Base-by-base conservation (phyloP, 2,329 filamentous ascomycete species). In the Fusarium proliferatum region DNA sequence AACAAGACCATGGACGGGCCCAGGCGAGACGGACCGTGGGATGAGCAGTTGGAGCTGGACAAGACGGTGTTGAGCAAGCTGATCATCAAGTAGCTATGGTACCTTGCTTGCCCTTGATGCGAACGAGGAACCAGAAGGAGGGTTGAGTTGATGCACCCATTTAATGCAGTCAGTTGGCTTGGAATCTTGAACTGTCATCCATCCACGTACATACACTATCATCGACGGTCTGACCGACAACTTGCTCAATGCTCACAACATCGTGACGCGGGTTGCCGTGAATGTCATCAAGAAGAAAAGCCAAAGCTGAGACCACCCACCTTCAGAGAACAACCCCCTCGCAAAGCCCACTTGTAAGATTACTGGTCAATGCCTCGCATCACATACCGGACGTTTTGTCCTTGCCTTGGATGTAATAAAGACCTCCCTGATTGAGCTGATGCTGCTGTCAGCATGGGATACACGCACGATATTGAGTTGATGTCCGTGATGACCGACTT, bases 291-390 rank as follows among this genome's bases (percentile, higher is more conserved):
- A 64, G 42, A 65, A 55, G 58, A 62, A 57, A 58, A 41, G 52
- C 21, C 23, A 64, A 66, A 76, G 77, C 76, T 75, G 69, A 74
- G 77, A 75, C 76, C 71, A 71, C 64, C 63, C 41, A 56, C 66
- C 58, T 49, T 36, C 39, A 42, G 51, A 61, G 49, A 61, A 63
- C 43, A 61, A 55, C 55, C 56, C 57, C 53, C 53, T 68, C 64
- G 41, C 59, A 41, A 73, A 73, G 75, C 64, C 69, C 73, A 72
- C 74, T 72, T 56, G 52, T 75, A 66, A 78, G 68, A 78, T 78
- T 77, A 71, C 72, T 76, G 67, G 62, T 78, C 73, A 78, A 77
- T 78, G 75, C 76, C 73, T 69, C 41, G 48, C 61, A 57, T 72
- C 59, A 64, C 56, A 67, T 64, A 66, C 57, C 60, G 30, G 39